A percentile compares a stretch with the other conserved stretches of the same genome.
These are phyloP conservation scores for Mycena crocata DNA, from an alignment of 768 basidiomycete genomes.

Conservation along the genomic window DNA sequence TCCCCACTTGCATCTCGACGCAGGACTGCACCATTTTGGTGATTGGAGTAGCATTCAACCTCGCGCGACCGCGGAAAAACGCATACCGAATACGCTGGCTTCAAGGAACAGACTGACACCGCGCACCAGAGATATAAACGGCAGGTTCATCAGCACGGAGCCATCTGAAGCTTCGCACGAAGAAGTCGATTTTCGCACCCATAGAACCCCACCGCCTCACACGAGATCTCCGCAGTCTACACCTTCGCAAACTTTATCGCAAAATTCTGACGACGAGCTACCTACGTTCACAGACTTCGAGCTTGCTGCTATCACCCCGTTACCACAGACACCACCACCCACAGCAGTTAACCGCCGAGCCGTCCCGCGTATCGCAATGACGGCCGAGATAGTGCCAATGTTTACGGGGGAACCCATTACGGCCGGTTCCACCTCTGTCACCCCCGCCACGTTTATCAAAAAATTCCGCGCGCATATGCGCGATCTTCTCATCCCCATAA, in stretches of 20 bases:
- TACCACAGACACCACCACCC: background rate
- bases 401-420: constrained; percentile 9
- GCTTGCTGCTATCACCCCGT: background rate
- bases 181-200: background rate
- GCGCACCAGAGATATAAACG: background rate
- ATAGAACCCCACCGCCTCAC: background rate
- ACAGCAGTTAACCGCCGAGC: too few relatives aligned
- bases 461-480: constrained; percentile 21
- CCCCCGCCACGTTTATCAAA: constrained; percentile 10
- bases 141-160: background rate
- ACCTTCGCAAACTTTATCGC: background rate
- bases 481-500: too few relatives aligned
- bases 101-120: too few relatives aligned
- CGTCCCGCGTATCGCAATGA: background rate
- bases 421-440: background rate
- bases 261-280: background rate
- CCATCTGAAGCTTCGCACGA: background rate
- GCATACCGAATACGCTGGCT: background rate
- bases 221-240: background rate
- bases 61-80: background rate
- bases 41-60: background rate
- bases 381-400: constrained; percentile 11
- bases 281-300: background rate
- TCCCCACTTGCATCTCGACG: too few relatives aligned
- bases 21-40: constrained; percentile 1